phyloP scores from a whole-genome alignment of 352 stramenopile species.

The Phytophthora sojae region DNA sequence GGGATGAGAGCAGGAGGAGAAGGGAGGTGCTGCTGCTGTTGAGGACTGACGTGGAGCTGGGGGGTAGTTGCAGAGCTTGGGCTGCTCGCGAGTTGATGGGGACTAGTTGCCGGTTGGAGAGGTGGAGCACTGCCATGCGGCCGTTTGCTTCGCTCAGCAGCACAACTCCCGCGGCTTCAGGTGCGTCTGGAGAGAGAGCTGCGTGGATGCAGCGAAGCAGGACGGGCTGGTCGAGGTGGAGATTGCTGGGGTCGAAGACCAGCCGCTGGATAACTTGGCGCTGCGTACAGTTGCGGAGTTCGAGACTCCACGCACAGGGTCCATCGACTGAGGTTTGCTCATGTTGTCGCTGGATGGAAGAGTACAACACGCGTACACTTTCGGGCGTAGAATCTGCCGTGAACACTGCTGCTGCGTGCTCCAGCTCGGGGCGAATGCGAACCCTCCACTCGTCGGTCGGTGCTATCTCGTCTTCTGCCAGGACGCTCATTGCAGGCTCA shows the following conservation, averaged over 20 bases:
- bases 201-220: slow-evolving; percentile 9
- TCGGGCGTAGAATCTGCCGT: slow-evolving; percentile 7
- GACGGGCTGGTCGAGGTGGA: neutral
- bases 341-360: slow-evolving; percentile 9
- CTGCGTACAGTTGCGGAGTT: slow-evolving; percentile 51
- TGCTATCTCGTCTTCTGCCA: slow-evolving; percentile 29
- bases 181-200: slow-evolving; percentile 3
- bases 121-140: slow-evolving; percentile 39
- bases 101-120: slow-evolving; percentile 13
- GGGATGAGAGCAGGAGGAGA: slow-evolving; percentile 22
- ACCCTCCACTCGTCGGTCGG: slow-evolving; percentile 51
- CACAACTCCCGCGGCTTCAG: slow-evolving; percentile 18
- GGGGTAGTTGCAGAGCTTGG: slow-evolving; percentile 11
- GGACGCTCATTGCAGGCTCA: slow-evolving; percentile 30
- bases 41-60: neutral
- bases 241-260: slow-evolving; percentile 17
- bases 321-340: neutral
- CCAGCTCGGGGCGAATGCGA: slow-evolving; percentile 1
- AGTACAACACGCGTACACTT: slow-evolving; percentile 27
- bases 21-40: neutral
- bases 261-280: slow-evolving; percentile 36
- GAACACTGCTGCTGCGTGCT: slow-evolving; percentile 25
- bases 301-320: slow-evolving; percentile 36
- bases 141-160: slow-evolving; percentile 36
- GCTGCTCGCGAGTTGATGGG: slow-evolving; percentile 23